phyloP scores from a whole-genome alignment of 192 early-diverging fungal species.

The Funneliformis mosseae region DNA sequence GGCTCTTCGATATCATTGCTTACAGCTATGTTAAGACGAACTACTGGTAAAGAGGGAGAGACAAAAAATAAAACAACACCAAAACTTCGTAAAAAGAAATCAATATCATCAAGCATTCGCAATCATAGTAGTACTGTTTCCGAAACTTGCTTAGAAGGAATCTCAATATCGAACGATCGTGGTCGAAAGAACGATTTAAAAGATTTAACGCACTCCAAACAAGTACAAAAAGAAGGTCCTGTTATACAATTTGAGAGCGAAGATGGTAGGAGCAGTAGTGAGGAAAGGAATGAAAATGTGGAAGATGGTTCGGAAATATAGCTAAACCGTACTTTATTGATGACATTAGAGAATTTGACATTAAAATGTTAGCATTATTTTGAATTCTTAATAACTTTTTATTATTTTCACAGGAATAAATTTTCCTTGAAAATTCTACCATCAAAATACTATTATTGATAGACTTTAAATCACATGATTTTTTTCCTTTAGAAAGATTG shows the following conservation, averaged over 20 bases:
- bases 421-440: no score
- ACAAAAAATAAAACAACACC: neutral
- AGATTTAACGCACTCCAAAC: neutral
- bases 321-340: neutral
- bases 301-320: neutral
- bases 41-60: neutral
- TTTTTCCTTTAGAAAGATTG: no score
- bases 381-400: no score
- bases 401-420: no score
- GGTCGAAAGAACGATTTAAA: neutral
- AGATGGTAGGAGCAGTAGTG: neutral
- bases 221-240: neutral
- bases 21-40: slow-evolving; percentile 19
- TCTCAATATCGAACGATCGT: neutral
- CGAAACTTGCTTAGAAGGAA: neutral
- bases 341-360: neutral
- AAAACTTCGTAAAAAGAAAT: neutral
- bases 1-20: slow-evolving; percentile 23
- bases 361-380: no score
- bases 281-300: neutral
- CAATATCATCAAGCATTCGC: neutral
- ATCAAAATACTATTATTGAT: no score
- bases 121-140: neutral
- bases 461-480: no score
- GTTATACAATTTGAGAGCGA: neutral